Percentiles rank a stretch among this genome's conserved stretches.
phyloP scores from a whole-genome alignment of 2,329 filamentous ascomycete genomes.

The Hypomyces rosellus region DNA sequence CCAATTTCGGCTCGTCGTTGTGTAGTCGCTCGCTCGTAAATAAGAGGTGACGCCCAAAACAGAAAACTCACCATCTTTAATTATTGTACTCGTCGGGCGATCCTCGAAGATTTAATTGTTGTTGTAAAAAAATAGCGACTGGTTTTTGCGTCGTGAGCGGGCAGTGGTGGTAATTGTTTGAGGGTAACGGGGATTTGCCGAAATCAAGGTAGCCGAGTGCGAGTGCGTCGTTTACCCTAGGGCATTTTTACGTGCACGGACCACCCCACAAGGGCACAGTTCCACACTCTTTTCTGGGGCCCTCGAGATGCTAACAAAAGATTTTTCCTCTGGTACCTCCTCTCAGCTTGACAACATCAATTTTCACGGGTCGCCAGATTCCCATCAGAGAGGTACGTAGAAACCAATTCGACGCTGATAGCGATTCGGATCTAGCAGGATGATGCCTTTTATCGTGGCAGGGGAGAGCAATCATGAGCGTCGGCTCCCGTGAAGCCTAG shows the following conservation, averaged over 20 bases:
- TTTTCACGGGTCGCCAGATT: slow-evolving; percentile 21
- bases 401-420: slow-evolving; percentile 17
- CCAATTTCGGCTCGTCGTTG: neutral
- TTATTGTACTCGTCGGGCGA: slow-evolving; percentile 54
- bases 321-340: slow-evolving; percentile 15
- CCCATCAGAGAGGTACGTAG: slow-evolving; percentile 39
- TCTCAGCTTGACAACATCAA: slow-evolving; percentile 21
- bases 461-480: slow-evolving; percentile 54
- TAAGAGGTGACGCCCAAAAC: neutral
- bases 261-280: slow-evolving; percentile 31
- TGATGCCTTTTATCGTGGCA: slow-evolving; percentile 46
- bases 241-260: slow-evolving; percentile 39
- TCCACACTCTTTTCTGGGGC: slow-evolving; percentile 14
- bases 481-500: slow-evolving; percentile 19
- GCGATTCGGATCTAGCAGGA: slow-evolving; percentile 31
- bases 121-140: slow-evolving; percentile 23
- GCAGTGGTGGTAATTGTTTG: slow-evolving; percentile 25
- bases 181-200: slow-evolving; percentile 31
- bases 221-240: slow-evolving; percentile 30
- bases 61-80: slow-evolving; percentile 52
- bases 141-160: slow-evolving; percentile 24
- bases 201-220: slow-evolving; percentile 27
- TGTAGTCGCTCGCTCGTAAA: neutral
- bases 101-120: slow-evolving; percentile 57
- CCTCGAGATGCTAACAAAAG: neutral